Base-by-base conservation (phyloP, 345 rosid species). In the Lagerstroemia speciosa region DNA sequence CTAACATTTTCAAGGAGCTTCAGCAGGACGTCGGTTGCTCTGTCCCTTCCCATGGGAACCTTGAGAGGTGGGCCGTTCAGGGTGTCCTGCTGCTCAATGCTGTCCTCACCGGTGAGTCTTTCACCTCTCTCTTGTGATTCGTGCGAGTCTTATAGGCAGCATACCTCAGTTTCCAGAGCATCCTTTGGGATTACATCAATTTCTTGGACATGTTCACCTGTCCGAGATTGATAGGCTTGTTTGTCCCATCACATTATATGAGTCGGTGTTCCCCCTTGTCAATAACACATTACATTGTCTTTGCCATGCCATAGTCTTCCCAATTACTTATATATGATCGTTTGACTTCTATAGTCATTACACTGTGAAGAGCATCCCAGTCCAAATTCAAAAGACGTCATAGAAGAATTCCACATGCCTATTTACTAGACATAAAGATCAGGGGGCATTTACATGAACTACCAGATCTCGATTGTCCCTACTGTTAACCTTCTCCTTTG, bases 1-100 rank as follows among this genome's bases (percentile, higher is more conserved):
- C 72, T 62, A 94, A 94, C 74, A 89, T 89, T 67, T 93, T 93
- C 69, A 93, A 89, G 84, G 99, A 93, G 77, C 94, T 94, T 71
- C 79, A 79, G 50, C 83, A 82, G 61, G 99, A 94, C 80, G 78
- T 89, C 46, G 99, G 96, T 38, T 94, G 96, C 85, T 74, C 92
- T 0, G 75, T 91, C 79, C 93, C 99, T 1, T 80, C 87, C 72
- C 96, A 91, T 66, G 99, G 99, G 57, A 91, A 89, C 81, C 84
- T 91, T 19, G 84, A 88, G 76, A 81, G 73, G 69, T 91, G 99
- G 99, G 96, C 97, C 65, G 76, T 86, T 38, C 95, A 91, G 97
- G 99, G 99, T 73, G 92, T 94, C 68, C 79, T 94, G 55, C 78
- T 94, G 83, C 90, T 94, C 58, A 94, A 94, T 58, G 73, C 96